Percentiles rank a stretch among this genome's conserved stretches.
Evolutionary conservation across 1,284 basidiomycete species (phyloP).

Genomic region (Termitomyces sp.): DNA sequence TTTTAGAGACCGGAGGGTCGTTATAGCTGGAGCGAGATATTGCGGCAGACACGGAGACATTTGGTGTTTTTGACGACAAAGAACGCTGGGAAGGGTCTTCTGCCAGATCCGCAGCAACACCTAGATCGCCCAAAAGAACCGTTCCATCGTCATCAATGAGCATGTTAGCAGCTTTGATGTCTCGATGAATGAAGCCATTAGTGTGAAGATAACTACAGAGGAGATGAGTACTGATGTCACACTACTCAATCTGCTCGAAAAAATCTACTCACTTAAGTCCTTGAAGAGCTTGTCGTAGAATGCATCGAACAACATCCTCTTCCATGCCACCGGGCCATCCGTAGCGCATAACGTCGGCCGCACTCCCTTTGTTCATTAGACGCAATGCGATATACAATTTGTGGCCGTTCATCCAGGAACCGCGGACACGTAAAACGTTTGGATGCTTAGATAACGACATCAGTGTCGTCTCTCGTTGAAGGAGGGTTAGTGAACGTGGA

Average conservation of each 20-base stretch:
- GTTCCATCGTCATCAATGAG: constrained; percentile 86
- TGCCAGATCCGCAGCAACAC: constrained; percentile 77
- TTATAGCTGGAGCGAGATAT: constrained; percentile 7
- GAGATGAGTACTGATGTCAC: neutral
- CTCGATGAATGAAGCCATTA: constrained; percentile 87
- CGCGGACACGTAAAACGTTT: constrained; percentile 85
- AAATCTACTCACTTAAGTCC: constrained; percentile 65
- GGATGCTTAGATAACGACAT: constrained; percentile 95
- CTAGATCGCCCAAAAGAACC: constrained; percentile 83
- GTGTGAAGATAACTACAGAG: constrained; percentile 69
- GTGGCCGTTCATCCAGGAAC: constrained; percentile 81
- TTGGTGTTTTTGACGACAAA: constrained; percentile 6
- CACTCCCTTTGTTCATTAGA: constrained; percentile 85
- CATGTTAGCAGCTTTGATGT: constrained; percentile 87
- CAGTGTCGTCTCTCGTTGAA: constrained; percentile 82
- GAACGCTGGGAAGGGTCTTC: constrained; percentile 46
- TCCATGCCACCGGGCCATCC: constrained; percentile 83
- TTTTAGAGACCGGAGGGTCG: constrained; percentile 22
- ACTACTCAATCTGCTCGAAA: neutral
- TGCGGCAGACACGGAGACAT: constrained; percentile 5
- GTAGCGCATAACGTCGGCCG: constrained; percentile 82
- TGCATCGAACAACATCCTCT: constrained; percentile 80
- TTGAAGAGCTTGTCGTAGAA: constrained; percentile 77
- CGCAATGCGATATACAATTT: constrained; percentile 84
- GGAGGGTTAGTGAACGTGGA: constrained; percentile 58